Evolutionary conservation across 2,329 filamentous ascomycete genomes (phyloP), one percentile per base, ranked within the genome.

Genomic region (Penicillium sp.): DNA sequence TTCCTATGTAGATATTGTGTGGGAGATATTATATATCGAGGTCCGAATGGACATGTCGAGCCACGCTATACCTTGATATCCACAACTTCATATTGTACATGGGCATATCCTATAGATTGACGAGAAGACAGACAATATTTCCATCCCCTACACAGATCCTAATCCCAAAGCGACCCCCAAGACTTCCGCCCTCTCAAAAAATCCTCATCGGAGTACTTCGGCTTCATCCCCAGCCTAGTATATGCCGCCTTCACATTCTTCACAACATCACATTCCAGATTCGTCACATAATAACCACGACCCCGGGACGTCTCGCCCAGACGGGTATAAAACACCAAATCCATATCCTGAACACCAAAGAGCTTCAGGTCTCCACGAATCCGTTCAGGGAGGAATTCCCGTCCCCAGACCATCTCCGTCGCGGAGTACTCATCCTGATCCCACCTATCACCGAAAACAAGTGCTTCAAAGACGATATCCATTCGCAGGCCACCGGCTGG

Each of bases 121-220:
- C 6, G 43, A 31, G 27, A 46, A 31, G 11, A 33, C 0, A n/a
- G 4, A 45, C 29, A 4, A 44, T 6, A 29, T 44, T 1, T 44
- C 21, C 3, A 13, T 29, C 16, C 25, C 23, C 41, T 27, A 44
- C 23, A 31, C 13, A 16, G 23, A 43, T 23, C 2, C 29, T 49
- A 55, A 31, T 50, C 39, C 53, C 53, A 50, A 21, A 55, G 39
- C 4, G 46, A 50, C 2, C 46, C 53, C 47, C 40, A 55, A 33
- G 50, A 31, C 15, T 43, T 50, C 23, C 46, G 38, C 25, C 19
- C 43, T 40, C 27, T 50, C 5, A 39, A 29, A 31, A 50, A 44
- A 7, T 6, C n/a, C 39, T 44, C 7, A n/a, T 41, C 38, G 2
- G 39, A 44, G 23, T 50, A 36, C 15, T 38, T 55, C 6, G 53